Base-by-base conservation (phyloP, 345 rosid genomes). In the Eucalyptus erythrocorys region DNA sequence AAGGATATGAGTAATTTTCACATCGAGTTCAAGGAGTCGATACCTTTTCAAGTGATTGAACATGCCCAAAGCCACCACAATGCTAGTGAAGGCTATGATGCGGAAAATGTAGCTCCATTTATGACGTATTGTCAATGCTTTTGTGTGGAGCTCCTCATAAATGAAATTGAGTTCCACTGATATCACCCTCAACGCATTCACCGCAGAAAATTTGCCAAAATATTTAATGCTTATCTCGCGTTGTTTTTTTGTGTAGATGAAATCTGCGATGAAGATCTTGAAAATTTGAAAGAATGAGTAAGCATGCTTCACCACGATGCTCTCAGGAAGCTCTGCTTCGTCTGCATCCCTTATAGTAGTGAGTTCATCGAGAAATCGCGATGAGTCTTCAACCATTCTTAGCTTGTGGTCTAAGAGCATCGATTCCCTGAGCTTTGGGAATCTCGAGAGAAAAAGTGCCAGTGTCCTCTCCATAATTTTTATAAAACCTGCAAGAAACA, bases 21-120 rank as follows among this genome's bases (percentile, higher is more conserved):
- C 79, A 32, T 66, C 40, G 0, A 66, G 79, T 4, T 32, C 1
- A 0, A 0, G 3, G 6, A 66, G 11, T 2, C 0, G 0, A 66
- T 32, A 0, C 6, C 15, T 64, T 10, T 64, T 32, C 22, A 15
- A 66, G 21, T 1, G 6, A 15, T 32, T 15, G 21, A 66, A 66
- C 6, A 15, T 0, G 11, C 40, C 21, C 3, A 8, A 32, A 32
- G 79, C 79, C 40, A 32, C 2, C 11, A 1, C 79, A 14, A 66
- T 5, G 2, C 11, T 15, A 7, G 6, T 32, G 40, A 15, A 15
- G 11, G 79, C 11, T 66, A 66, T 34, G 79, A 32, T 68, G 43
- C 43, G 80, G 4, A 68, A 17, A 17, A 68, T 68, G 24, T 68
- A 68, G 80, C 43, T 34, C 80, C 12, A 8, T 3, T 1, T 4